Percentiles rank a stretch among this genome's conserved stretches.
These are phyloP conservation scores for Trichoderma cornu-damae DNA, from an alignment of 2,329 filamentous ascomycete genomes.

Conservation along the genomic window DNA sequence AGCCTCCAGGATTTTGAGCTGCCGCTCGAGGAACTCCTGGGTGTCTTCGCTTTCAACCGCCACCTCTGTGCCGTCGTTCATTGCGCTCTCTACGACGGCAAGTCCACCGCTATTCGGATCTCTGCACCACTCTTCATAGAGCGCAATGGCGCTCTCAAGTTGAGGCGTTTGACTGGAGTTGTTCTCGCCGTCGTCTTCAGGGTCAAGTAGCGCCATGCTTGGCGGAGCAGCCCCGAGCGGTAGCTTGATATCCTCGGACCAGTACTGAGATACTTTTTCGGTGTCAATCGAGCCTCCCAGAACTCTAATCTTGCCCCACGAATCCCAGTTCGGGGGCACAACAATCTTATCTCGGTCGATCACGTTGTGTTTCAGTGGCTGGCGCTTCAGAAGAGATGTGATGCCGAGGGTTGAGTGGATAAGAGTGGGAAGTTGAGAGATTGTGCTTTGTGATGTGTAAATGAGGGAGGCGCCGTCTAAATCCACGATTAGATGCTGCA, in stretches of 20 bases:
- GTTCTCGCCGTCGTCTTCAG: constrained; percentile 22
- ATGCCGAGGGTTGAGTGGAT: constrained; percentile 83
- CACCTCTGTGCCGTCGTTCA: constrained; percentile 34
- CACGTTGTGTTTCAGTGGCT: constrained; percentile 80
- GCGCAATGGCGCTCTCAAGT: constrained; percentile 58
- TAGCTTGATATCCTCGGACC: constrained; percentile 76
- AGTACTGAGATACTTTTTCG: constrained; percentile 76
- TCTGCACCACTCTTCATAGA: constrained; percentile 74
- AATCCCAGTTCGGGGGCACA: constrained; percentile 96
- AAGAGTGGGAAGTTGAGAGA: constrained; percentile 71
- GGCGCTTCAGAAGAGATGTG: constrained; percentile 72
- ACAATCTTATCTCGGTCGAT: constrained; percentile 93
- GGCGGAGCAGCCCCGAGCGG: constrained; percentile 31
- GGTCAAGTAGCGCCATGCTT: constrained; percentile 24
- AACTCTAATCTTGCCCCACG: constrained; percentile 94
- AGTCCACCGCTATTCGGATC: constrained; percentile 62
- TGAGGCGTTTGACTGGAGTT: constrained; percentile 13
- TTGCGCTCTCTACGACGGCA: constrained; percentile 37
- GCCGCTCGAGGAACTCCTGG: constrained; percentile 70
- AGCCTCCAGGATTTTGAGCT: constrained; percentile 69
- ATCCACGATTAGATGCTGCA: constrained; percentile 19
- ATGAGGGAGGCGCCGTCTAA: constrained; percentile 78
- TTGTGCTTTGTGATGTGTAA: constrained; percentile 72
- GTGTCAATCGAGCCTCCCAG: constrained; percentile 88
- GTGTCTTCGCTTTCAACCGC: constrained; percentile 51